Evolutionary conservation across 768 basidiomycete species (phyloP), one percentile per base, ranked within the genome.

Genomic region (Dentipellis sp.): DNA sequence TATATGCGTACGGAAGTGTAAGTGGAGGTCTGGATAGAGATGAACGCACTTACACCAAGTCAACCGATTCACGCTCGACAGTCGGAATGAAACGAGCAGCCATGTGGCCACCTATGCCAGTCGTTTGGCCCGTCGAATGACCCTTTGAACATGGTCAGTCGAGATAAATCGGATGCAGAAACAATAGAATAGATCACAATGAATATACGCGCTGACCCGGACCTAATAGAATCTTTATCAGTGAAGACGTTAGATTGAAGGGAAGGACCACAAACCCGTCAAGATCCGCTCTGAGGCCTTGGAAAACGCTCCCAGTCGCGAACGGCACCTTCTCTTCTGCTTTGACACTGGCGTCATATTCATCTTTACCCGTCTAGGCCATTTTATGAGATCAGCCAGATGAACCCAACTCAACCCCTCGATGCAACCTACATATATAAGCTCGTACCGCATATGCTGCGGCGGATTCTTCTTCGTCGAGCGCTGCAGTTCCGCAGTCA

Each of bases 401-500:
- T 14, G 35, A 52, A 10, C 54, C 58, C 56, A 50, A 53, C 48
- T 38, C 21, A 4, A 29, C 29, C 3, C 6, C 6, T 6, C 29
- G 29, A 29, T 29, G 39, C 35, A 14, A 68, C 82, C 59, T 53
- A 89, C 87, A 72, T 91, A 98, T 40, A 99, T 91, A 11, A 99
- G 75, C 61, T 88, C 82, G 54, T 89, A 88, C 55, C 77, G 83
- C 66, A 94, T 79, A 52, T 74, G 79, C 4, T 71, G 72, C 0
- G 95, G 95, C 0, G 91, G 88, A 54, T 89, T 85, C 75, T 99
- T 99, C 79, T 97, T 97, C 10, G 94, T 99, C 0, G 92, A 90
- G 57, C 95, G 77, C 57, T 88, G 79, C 36, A 98, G 73, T 68
- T 97, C 95, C 9, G 73, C 68, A 1, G 80, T 74, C 50, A 87